Base-by-base conservation (phyloP, 2,329 filamentous ascomycete genomes). In the Dothistroma septosporum region DNA sequence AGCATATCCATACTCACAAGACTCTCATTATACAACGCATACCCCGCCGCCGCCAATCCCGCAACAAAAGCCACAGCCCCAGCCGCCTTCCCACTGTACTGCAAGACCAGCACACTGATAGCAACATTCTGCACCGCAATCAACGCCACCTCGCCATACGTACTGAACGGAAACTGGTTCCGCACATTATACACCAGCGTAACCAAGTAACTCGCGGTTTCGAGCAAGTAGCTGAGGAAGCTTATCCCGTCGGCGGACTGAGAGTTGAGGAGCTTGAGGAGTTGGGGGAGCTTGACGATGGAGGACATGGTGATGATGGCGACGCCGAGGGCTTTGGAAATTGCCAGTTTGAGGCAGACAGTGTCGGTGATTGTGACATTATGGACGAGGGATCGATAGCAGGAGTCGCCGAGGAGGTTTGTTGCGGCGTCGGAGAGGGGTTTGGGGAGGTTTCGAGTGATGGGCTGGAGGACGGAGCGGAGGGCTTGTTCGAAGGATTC, bases 201-300 rank as follows among this genome's bases (percentile, higher is more conserved):
- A 76, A 97, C 95, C 70, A 97, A 83, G 78, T 95, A 93, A 61
- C 88, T 86, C 59, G 85, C 83, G 9, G 92, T 97, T 80, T 99
- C 94, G 74, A 99, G 90, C 35, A 94, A 82, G 80, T 97, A 97
- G 33, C 90, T 89, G 49, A 96, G 83, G 78, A 97, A 96, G 53
- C 87, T 91, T 63, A 99, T 84, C 69, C 94, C 94, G 49, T 86
- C 85, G 31, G 92, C 87, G 54, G 91, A 96, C 71, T 87, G 85
- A 53, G 91, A 92, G 72, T 83, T 82, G 71, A 94, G 78, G 55
- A 99, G 87, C 81, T 99, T 99, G 76, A 97, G 77, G 74, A 99
- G 93, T 81, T 99, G 94, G 0, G 94, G 94, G 28, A 99, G 87
- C 80, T 99, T 99, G 80, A 99, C 92, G 70, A 97, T 86, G 58